A percentile compares a stretch with the other conserved stretches of the same genome.
phyloP scores from a whole-genome alignment of 2,329 filamentous ascomycete species.

The Cordyceps pruinosa region DNA sequence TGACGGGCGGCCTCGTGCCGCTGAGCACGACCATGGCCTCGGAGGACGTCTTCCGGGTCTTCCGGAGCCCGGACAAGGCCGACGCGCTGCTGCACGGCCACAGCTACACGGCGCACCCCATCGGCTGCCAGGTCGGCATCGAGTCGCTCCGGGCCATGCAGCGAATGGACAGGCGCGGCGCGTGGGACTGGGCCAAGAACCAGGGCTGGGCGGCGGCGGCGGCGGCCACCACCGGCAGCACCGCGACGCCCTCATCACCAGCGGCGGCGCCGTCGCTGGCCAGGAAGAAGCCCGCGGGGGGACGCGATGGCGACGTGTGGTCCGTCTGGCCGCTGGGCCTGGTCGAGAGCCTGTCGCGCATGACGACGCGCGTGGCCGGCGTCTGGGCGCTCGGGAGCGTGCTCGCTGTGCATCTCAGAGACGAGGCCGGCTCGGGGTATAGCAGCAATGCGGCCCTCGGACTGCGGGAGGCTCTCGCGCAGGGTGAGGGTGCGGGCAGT shows the following conservation, averaged over 20 bases:
- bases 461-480: slow-evolving; percentile 32
- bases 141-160: slow-evolving; percentile 55
- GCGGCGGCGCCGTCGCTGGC: neutral
- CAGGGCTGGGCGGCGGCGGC: slow-evolving; percentile 35
- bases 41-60: slow-evolving; percentile 64
- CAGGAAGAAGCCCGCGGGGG: neutral
- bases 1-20: slow-evolving; percentile 74
- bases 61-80: slow-evolving; percentile 64
- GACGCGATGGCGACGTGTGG: slow-evolving; percentile 41
- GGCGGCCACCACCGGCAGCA: too few relatives aligned
- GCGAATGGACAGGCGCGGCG: slow-evolving; percentile 46
- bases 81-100: slow-evolving; percentile 78
- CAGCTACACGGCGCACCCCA: slow-evolving; percentile 78
- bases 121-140: slow-evolving; percentile 74
- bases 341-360: slow-evolving; percentile 49
- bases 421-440: slow-evolving; percentile 37
- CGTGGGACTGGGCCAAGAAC: slow-evolving; percentile 49
- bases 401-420: slow-evolving; percentile 53
- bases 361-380: slow-evolving; percentile 48
- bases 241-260: neutral
- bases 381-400: slow-evolving; percentile 71
- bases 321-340: slow-evolving; percentile 63
- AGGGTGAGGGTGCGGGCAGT: slow-evolving; percentile 20
- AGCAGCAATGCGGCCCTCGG: slow-evolving; percentile 39
- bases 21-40: slow-evolving; percentile 71